These are phyloP conservation scores for Arabidopsis thaliana DNA, from an alignment of 345 rosid species.

Conservation along the genomic window TAIR10.1 NC_003074.8:833001-833500, in stretches of 20 bases:
- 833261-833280: background rate
- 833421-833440: background rate
- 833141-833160: slow-evolving; percentile 85
- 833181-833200: slow-evolving; percentile 79
- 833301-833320: slow-evolving; percentile 44
- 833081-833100: background rate
- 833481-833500: background rate
- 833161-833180: slow-evolving; percentile 70
- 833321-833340: slow-evolving; percentile 73
- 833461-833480: background rate
- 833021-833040: slow-evolving; percentile 78
- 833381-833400: slow-evolving; percentile 96
- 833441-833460: background rate
- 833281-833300: background rate
- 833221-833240: background rate
- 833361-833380: slow-evolving; percentile 61
- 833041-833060: slow-evolving; percentile 63
- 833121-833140: slow-evolving; percentile 5
- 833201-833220: slow-evolving; percentile 96
- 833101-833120: background rate
- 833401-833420: slow-evolving; percentile 42
- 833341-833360: slow-evolving; percentile 69
- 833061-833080: background rate
- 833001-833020: slow-evolving; percentile 64
- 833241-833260: background rate